Base-by-base conservation (phyloP, 352 stramenopile species). In the Globisporangium nagaii region DNA sequence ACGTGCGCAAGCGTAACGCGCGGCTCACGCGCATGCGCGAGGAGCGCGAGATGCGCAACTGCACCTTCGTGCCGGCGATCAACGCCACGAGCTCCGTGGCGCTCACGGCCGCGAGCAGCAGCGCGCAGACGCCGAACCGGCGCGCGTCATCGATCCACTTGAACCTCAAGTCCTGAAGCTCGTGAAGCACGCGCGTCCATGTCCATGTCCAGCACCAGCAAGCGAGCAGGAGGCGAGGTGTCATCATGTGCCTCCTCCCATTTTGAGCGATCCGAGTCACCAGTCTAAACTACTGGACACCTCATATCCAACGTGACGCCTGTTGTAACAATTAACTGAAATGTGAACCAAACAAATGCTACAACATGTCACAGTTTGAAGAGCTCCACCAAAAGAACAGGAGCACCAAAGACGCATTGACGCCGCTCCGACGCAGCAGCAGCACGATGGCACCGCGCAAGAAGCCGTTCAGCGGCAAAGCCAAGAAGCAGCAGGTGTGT, bases 401-500 rank as follows among this genome's bases (percentile, higher is more conserved):
- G 45, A 27, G 11, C 32, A 43, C 2, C 15, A 44, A 24, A n/a
- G n/a, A n/a, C n/a, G n/a, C n/a, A n/a, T n/a, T n/a, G n/a, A n/a
- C n/a, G n/a, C n/a, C n/a, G n/a, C n/a, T n/a, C n/a, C n/a, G n/a
- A n/a, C n/a, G n/a, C n/a, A n/a, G n/a, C n/a, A n/a, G n/a, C n/a
- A 11, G 13, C 22, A 37, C 0, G 5, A 80, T 79, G 67, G 22
- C 67, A 42, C 65, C 72, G 20, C 60, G 74, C 56, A 88, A 84
- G 68, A 91, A 83, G 66, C 84, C 80, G n/a, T 93, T 93, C 55
- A 91, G 80, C 53, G 81, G 79, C 60, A 93, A 93, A 55, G 80
- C 79, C 57, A 93, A 93, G 77, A 93, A 93, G 70, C 79, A 90
- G 56, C 84, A 93, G 75, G 81, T 87, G 24, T 27, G 34, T 24